Evolutionary conservation across 176 grass and related monocot genomes (phyloP), one percentile per base, ranked within the genome.

Genomic region (Oryza rufipogon): DNA sequence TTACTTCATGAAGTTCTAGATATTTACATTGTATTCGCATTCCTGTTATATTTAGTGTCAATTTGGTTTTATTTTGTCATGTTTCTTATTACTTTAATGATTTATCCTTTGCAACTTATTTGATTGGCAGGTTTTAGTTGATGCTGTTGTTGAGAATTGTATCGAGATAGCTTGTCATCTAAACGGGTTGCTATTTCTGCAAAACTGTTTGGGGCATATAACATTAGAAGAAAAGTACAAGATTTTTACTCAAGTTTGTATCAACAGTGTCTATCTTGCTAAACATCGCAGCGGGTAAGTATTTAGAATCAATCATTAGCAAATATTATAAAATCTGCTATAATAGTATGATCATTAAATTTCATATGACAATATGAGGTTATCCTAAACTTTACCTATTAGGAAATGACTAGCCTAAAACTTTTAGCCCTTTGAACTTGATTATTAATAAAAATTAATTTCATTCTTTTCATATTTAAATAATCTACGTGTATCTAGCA

Each of bases 251-350:
- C 2, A 75, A 76, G 23, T 88, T 9, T 78, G 54, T 11, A 36
- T 19, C 42, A 17, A 65, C 11, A 87, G 82, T 20, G 5, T 65
- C 8, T 33, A 67, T 20, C 85, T 90, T 76, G 82, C 91, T 48
- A 47, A 83, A 61, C 77, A 90, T 86, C 52, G 68, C 23, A 73
- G 34, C 39, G 91, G 91, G 91, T 93, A 93, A 73, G 61, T 23
- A 76, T 81, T 42, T 77, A n/a, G 9, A 41, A 41, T 41, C 1
- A 41, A 4, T 41, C 39, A 41, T 7, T 7, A 2, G 5, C 22
- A 42, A 83, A 65, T 13, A 77, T 11, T 7, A 3, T 1, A 6
- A 60, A 60, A 20, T 60, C 56, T 60, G 0, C 20, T 60, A n/a
- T 60, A 5, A 56, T 3, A 56, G 7, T 19, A 19, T 58, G 2